These are phyloP conservation scores for Trichoderma sp. DNA, from an alignment of 2,329 filamentous ascomycete species.

Conservation along the genomic window DNA sequence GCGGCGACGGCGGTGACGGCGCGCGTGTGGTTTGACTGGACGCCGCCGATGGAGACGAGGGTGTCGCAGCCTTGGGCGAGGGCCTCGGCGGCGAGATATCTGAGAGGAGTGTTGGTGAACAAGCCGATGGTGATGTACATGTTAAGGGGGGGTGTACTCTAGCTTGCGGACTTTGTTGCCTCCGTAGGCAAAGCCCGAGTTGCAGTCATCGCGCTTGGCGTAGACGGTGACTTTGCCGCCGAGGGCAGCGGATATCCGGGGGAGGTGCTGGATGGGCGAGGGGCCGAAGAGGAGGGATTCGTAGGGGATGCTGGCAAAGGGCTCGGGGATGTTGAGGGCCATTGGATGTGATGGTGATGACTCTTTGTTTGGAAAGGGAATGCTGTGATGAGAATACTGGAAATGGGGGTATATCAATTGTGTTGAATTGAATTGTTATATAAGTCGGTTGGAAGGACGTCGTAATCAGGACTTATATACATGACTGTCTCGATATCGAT, in stretches of 20 bases:
- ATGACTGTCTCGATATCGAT: background rate
- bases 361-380: too few species aligned
- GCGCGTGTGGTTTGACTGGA: conserved; percentile 71
- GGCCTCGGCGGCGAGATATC: conserved; percentile 67
- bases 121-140: background rate
- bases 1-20: conserved; percentile 65
- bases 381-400: too few species aligned
- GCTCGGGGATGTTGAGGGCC: conserved; percentile 55
- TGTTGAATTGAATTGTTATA: background rate
- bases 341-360: too few species aligned
- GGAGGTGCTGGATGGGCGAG: conserved; percentile 68
- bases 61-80: conserved; percentile 59
- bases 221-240: conserved; percentile 63
- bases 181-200: conserved; percentile 66
- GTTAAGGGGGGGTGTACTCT: conserved; percentile 46
- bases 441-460: background rate
- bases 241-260: conserved; percentile 63
- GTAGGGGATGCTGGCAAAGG: conserved; percentile 64
- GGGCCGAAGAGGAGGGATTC: conserved; percentile 65
- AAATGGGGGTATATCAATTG: background rate
- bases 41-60: conserved; percentile 66
- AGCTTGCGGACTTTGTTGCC: conserved; percentile 72
- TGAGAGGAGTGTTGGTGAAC: conserved; percentile 29
- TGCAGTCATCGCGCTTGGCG: conserved; percentile 72
- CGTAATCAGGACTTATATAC: background rate